These are phyloP conservation scores for Penicillium bialowiezense DNA, from an alignment of 495 filamentous ascomycete genomes.

Conservation along the genomic window DNA sequence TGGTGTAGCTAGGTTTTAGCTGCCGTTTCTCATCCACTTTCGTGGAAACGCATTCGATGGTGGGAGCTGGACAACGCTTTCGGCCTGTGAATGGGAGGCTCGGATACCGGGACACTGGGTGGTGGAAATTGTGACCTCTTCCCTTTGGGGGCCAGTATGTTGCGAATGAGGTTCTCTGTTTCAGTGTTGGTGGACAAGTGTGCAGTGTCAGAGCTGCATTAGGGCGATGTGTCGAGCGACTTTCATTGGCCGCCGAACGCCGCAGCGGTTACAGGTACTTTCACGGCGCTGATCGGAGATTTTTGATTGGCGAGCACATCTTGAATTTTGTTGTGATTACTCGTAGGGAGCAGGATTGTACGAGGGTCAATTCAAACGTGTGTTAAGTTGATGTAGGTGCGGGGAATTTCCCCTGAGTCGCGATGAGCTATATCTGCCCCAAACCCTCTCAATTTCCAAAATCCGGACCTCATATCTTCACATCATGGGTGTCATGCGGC, in stretches of 20 bases:
- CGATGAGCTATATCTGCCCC: background rate
- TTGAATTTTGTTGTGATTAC: conserved; percentile 23
- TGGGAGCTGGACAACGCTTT: background rate
- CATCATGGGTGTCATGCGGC: conserved; percentile 42
- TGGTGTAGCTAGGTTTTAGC: background rate
- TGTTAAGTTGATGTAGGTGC: background rate
- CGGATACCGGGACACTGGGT: conserved; percentile 6
- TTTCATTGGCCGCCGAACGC: conserved; percentile 22
- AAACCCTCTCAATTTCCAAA: background rate
- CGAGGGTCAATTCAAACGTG: conserved; percentile 6
- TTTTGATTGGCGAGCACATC: conserved; percentile 11
- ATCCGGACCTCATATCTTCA: background rate
- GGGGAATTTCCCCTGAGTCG: too few species aligned
- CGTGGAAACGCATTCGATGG: background rate
- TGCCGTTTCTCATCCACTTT: background rate
- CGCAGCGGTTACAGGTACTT: conserved; percentile 37
- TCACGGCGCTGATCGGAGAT: conserved; percentile 8
- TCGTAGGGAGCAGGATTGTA: conserved; percentile 25
- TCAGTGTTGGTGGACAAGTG: conserved; percentile 9
- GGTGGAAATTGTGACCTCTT: conserved; percentile 10
- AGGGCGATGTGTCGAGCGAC: conserved; percentile 1
- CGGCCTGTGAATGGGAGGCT: conserved; percentile 12
- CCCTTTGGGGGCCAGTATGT: conserved; percentile 1
- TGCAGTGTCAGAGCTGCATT: conserved; percentile 1
- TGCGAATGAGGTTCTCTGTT: background rate